A percentile compares a stretch with the other conserved stretches of the same genome.
Evolutionary conservation across 164 flowering plant genomes (phyloP).

Genomic region (Nymphaea colorata): DNA sequence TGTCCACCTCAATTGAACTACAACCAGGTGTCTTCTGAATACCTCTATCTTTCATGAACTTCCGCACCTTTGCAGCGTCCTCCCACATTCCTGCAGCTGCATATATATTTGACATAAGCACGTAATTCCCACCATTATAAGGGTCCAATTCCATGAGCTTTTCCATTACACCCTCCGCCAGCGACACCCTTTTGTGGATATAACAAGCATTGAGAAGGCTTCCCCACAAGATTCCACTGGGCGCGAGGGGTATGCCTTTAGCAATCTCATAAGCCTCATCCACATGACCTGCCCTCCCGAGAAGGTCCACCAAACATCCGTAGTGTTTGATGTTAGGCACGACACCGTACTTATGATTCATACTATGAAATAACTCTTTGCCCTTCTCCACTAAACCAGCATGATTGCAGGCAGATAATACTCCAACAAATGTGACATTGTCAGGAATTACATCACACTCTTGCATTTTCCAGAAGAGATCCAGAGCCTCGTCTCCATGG

Average conservation of each 20-base stretch:
- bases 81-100: conserved; percentile 16
- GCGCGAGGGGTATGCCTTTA: conserved; percentile 12
- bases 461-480: conserved; percentile 10
- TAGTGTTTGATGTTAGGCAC: conserved; percentile 18
- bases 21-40: conserved; percentile 19
- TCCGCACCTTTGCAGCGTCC: conserved; percentile 15
- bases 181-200: conserved; percentile 6
- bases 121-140: conserved; percentile 12
- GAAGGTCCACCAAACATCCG: conserved; percentile 19
- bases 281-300: conserved; percentile 13
- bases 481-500: conserved; percentile 13
- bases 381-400: conserved; percentile 17
- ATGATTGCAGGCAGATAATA: conserved; percentile 17
- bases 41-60: conserved; percentile 17
- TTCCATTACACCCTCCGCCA: conserved; percentile 13
- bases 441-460: conserved; percentile 9
- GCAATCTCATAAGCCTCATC: conserved; percentile 13
- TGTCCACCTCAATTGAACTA: conserved; percentile 19
- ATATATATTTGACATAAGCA: conserved; percentile 21
- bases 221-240: conserved; percentile 18
- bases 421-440: conserved; percentile 13
- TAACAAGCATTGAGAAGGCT: conserved; percentile 16
- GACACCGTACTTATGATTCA: conserved; percentile 6
- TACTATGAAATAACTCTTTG: conserved; percentile 8
- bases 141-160: conserved; percentile 14